Conservation (phyloP, 768 basidiomycete species). For the Gloeophyllum trabeum region DNA sequence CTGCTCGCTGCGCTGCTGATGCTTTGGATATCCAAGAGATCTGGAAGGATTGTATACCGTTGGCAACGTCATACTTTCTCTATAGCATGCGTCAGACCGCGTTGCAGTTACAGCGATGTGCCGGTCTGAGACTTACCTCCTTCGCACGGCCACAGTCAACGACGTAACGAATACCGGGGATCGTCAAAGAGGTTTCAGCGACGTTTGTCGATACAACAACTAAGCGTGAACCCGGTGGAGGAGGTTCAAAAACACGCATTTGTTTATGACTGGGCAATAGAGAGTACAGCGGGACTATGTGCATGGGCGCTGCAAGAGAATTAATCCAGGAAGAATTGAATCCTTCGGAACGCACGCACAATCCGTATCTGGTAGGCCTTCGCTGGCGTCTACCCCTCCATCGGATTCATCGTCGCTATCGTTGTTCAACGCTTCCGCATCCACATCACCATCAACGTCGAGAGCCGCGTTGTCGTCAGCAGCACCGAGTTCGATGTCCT, state of each 20-base stretch:
- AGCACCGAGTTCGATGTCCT: conserved; percentile 66
- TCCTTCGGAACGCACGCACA: conserved; percentile 26
- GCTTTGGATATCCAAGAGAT: conserved; percentile 94
- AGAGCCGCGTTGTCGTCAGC: conserved; percentile 36
- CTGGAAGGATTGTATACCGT: conserved; percentile 85
- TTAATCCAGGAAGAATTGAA: conserved; percentile 1
- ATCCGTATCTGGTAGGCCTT: conserved; percentile 58
- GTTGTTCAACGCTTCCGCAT: conserved; percentile 65
- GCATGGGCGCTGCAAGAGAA: conserved; percentile 71
- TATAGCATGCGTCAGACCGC: conserved; percentile 16
- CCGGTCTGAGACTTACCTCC: too few species aligned
- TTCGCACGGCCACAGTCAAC: conserved; percentile 93
- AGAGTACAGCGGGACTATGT: conserved; percentile 90
- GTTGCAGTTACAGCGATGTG: background rate
- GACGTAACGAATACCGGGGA: conserved; percentile 96
- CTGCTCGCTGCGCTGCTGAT: conserved; percentile 87
- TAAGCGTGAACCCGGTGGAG: conserved; percentile 71
- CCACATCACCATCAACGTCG: conserved; percentile 61
- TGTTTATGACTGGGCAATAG: conserved; percentile 89
- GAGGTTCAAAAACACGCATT: conserved; percentile 82
- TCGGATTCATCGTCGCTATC: conserved; percentile 74
- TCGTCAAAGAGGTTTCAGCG: conserved; percentile 94
- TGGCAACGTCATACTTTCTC: conserved; percentile 74
- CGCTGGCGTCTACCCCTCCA: conserved; percentile 39
- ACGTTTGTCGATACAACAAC: conserved; percentile 96